These are phyloP conservation scores for Sporothrix euskadiensis DNA, from an alignment of 2,329 filamentous ascomycete species.

Conservation along the genomic window DNA sequence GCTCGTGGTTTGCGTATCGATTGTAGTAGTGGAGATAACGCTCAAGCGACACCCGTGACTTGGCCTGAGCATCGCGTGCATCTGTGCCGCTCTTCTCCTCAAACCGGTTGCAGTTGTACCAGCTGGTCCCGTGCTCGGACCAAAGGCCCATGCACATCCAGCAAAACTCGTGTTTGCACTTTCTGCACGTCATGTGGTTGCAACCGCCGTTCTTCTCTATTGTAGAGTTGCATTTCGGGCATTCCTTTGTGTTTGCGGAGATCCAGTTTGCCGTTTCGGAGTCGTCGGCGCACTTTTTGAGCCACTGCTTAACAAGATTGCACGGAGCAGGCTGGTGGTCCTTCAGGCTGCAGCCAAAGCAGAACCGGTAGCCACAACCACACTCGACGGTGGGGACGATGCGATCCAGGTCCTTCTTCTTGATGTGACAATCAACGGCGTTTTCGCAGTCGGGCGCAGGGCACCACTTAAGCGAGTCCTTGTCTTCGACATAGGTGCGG, in stretches of 20 bases:
- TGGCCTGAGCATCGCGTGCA: slow-evolving; percentile 87
- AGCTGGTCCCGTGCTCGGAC: slow-evolving; percentile 97
- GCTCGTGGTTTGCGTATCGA: slow-evolving; percentile 97
- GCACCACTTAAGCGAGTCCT: slow-evolving; percentile 94
- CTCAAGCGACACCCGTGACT: slow-evolving; percentile 84
- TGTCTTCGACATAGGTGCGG: slow-evolving; percentile 95
- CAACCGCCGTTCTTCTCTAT: slow-evolving; percentile 99
- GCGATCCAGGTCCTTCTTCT: slow-evolving; percentile 79
- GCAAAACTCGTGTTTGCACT: slow-evolving; percentile 95
- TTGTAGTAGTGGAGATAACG: slow-evolving; percentile 99
- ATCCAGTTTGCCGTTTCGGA: slow-evolving; percentile 99
- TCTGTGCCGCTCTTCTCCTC: slow-evolving; percentile 94
- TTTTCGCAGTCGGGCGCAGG: slow-evolving; percentile 96
- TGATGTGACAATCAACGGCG: slow-evolving; percentile 83
- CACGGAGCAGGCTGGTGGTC: slow-evolving; percentile 96
- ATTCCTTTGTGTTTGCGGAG: slow-evolving; percentile 97
- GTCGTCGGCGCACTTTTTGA: slow-evolving; percentile 98
- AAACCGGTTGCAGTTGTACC: slow-evolving; percentile 98
- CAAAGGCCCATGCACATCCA: slow-evolving; percentile 99
- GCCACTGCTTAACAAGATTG: slow-evolving; percentile 86
- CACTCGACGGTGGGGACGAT: slow-evolving; percentile 91
- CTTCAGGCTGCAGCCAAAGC: slow-evolving; percentile 85
- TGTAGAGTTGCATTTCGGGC: slow-evolving; percentile 90
- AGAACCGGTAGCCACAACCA: slow-evolving; percentile 81
- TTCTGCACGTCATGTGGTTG: slow-evolving; percentile 97